phyloP scores from a whole-genome alignment of 2,329 filamentous ascomycete species.

The Magnaporthales sp. region DNA sequence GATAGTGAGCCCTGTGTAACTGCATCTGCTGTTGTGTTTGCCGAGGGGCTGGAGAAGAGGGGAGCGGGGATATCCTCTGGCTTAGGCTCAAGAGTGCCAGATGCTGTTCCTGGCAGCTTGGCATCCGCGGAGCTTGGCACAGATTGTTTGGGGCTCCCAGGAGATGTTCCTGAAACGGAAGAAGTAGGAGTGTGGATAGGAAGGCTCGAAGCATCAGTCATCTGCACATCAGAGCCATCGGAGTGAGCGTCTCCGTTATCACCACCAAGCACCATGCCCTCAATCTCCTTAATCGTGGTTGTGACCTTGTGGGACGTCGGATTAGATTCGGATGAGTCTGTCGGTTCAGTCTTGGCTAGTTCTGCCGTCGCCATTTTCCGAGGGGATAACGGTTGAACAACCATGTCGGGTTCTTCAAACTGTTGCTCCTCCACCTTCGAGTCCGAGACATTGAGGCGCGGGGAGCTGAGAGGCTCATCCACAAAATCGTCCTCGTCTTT shows the following conservation, averaged over 20 bases:
- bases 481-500: slow-evolving; percentile 68
- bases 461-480: slow-evolving; percentile 67
- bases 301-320: slow-evolving; percentile 3
- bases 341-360: background rate
- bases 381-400: slow-evolving; percentile 51
- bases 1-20: background rate
- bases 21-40: background rate
- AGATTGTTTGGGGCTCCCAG: background rate
- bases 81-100: slow-evolving; percentile 8
- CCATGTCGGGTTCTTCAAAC: slow-evolving; percentile 47
- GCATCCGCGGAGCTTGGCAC: background rate
- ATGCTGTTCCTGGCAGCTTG: background rate
- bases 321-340: background rate
- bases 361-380: slow-evolving; percentile 21
- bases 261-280: slow-evolving; percentile 1
- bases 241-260: slow-evolving; percentile 3
- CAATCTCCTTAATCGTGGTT: slow-evolving; percentile 5
- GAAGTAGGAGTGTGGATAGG: background rate
- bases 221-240: background rate
- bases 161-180: background rate
- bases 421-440: slow-evolving; percentile 42
- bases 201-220: background rate
- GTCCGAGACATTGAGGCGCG: slow-evolving; percentile 52
- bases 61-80: slow-evolving; percentile 57
- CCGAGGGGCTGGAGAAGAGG: slow-evolving; percentile 32